Conservation (phyloP, 2,329 filamentous ascomycete genomes). For the Chrysoporthe cubensis region DNA sequence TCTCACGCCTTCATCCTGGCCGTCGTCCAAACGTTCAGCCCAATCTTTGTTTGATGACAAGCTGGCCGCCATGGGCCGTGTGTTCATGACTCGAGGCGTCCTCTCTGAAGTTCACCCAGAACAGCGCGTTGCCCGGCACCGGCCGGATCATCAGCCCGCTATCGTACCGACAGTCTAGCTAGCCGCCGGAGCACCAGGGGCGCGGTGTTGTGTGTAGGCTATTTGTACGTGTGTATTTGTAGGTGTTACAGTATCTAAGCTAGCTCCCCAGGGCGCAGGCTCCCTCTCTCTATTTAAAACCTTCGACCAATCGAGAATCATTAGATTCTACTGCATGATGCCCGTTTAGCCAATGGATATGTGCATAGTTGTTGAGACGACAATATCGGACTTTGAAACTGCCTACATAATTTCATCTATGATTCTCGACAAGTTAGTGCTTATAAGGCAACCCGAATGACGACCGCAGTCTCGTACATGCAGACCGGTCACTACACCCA, state of each 20-base stretch:
- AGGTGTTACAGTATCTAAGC: too few species aligned
- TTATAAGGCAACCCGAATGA: background rate
- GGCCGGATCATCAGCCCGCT: constrained; percentile 52
- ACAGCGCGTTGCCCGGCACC: constrained; percentile 57
- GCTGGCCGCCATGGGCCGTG: constrained; percentile 58
- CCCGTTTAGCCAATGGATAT: background rate
- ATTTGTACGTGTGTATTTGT: too few species aligned
- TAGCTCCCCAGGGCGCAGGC: background rate
- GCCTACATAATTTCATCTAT: background rate
- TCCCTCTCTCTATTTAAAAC: background rate
- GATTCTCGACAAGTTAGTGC: background rate
- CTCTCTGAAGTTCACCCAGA: constrained; percentile 60
- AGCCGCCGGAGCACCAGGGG: constrained; percentile 21
- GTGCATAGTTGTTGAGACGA: background rate
- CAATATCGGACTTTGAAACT: background rate
- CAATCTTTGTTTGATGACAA: constrained; percentile 55
- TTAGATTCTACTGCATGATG: background rate
- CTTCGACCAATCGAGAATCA: background rate
- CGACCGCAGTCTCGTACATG: background rate
- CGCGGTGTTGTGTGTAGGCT: background rate
- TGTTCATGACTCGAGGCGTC: constrained; percentile 54
- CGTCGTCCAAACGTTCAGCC: constrained; percentile 59
- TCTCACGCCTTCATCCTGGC: constrained; percentile 34
- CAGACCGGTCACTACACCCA: background rate
- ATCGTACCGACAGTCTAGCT: constrained; percentile 22